These are phyloP conservation scores for Pharnaceum exiguum DNA, from an alignment of 148 eudicot species.

Conservation along the genomic window DNA sequence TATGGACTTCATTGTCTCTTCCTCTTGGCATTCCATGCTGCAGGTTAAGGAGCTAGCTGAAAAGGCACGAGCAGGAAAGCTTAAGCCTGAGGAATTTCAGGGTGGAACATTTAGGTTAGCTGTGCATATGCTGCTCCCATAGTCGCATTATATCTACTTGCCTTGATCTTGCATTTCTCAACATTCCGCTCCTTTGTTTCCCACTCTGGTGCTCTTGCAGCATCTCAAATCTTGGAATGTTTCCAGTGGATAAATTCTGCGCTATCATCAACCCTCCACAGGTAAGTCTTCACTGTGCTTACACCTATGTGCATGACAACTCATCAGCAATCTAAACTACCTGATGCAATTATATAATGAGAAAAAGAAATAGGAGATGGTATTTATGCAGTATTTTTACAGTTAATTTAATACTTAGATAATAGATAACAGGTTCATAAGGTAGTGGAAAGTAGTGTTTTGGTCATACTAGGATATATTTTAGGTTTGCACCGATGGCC, in stretches of 20 bases:
- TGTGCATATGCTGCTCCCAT: too few relatives aligned
- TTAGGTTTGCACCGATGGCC: too few relatives aligned
- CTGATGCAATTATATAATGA: too few relatives aligned
- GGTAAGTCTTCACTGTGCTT: slow-evolving; percentile 28
- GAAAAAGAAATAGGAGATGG: too few relatives aligned
- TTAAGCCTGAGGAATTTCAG: slow-evolving; percentile 87
- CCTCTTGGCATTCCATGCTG: background rate
- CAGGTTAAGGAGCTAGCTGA: slow-evolving; percentile 93
- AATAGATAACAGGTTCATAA: too few relatives aligned
- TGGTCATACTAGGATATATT: too few relatives aligned
- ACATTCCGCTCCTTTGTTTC: background rate
- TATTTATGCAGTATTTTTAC: too few relatives aligned
- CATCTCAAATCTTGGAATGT: slow-evolving; percentile 98
- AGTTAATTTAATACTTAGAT: too few relatives aligned
- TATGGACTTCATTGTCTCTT: background rate
- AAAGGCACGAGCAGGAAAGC: slow-evolving; percentile 87
- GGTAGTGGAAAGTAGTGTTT: too few relatives aligned
- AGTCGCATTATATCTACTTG: too few relatives aligned
- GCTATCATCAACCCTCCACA: slow-evolving; percentile 97
- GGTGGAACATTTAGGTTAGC: slow-evolving; percentile 97
- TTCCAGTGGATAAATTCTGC: slow-evolving; percentile 90
- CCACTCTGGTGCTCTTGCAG: slow-evolving; percentile 35
- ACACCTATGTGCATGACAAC: background rate
- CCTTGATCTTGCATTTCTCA: too few relatives aligned
- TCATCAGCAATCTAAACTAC: background rate